Conservation (phyloP, 441 rosid species). For the Raphanus hybrid region DNA sequence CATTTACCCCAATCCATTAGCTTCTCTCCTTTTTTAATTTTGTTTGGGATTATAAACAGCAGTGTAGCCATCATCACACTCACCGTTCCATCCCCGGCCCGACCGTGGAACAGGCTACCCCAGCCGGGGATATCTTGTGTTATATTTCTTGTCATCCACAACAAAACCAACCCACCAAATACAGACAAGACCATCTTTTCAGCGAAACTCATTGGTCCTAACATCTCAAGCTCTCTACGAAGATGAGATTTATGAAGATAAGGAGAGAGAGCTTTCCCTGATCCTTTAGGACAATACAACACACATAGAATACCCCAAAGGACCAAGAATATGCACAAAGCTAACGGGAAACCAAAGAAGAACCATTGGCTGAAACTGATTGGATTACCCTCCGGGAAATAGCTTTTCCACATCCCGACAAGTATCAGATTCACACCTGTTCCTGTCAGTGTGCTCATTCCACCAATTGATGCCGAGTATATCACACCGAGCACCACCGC, state of each 20-base stretch:
- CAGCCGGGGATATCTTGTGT: conserved; percentile 90
- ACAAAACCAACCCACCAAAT: conserved; percentile 64
- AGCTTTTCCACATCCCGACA: conserved; percentile 92
- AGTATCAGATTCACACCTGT: conserved; percentile 91
- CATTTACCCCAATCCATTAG: conserved; percentile 92
- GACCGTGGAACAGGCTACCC: conserved; percentile 78
- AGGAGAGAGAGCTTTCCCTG: conserved; percentile 60
- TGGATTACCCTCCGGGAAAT: conserved; percentile 67
- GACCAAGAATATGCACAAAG: conserved; percentile 60
- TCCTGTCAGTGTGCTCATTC: conserved; percentile 93
- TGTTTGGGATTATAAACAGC: conserved; percentile 82
- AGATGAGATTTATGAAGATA: conserved; percentile 76
- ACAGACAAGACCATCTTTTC: conserved; percentile 78
- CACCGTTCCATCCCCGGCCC: conserved; percentile 87
- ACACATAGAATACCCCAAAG: conserved; percentile 79
- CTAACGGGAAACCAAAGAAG: conserved; percentile 84
- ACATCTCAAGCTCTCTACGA: conserved; percentile 58
- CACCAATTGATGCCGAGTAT: conserved; percentile 74
- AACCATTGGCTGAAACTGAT: conserved; percentile 87
- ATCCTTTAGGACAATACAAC: conserved; percentile 58
- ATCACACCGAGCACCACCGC: conserved; percentile 87
- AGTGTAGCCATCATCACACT: conserved; percentile 94
- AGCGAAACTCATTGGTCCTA: conserved; percentile 92
- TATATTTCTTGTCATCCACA: conserved; percentile 95
- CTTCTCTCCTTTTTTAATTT: conserved; percentile 76